A percentile compares a stretch with the other conserved stretches of the same genome.
Conservation (phyloP, 1,284 basidiomycete genomes). For the Inonotus hispidus region DNA sequence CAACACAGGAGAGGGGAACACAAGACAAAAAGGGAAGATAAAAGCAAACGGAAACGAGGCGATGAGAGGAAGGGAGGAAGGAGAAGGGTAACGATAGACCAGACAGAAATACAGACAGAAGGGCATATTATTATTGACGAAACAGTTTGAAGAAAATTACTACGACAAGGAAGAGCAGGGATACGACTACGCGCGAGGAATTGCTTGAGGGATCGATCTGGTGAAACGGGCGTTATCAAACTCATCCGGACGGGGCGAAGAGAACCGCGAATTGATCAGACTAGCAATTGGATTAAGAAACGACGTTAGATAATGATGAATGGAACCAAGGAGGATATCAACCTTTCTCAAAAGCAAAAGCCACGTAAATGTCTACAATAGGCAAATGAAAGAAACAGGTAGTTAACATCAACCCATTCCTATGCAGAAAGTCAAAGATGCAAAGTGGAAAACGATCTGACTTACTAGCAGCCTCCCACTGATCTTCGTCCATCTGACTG, state of each 20-base stretch:
- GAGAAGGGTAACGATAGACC: background rate
- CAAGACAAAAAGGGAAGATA: background rate
- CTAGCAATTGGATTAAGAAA: background rate
- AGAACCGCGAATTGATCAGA: background rate
- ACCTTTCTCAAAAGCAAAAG: slow-evolving; percentile 75
- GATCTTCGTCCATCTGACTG: slow-evolving; percentile 86
- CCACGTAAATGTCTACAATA: slow-evolving; percentile 71
- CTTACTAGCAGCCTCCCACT: slow-evolving; percentile 96
- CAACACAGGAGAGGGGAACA: background rate
- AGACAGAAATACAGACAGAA: background rate
- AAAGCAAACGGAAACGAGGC: background rate
- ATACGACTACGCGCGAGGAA: background rate
- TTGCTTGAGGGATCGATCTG: background rate
- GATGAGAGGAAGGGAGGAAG: background rate
- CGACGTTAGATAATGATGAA: background rate
- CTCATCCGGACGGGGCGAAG: background rate
- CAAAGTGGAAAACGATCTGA: slow-evolving; percentile 22
- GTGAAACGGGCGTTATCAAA: background rate
- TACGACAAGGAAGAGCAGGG: background rate
- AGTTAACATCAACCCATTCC: background rate
- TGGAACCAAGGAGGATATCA: slow-evolving; percentile 24
- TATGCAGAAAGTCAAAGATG: background rate
- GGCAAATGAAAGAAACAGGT: background rate
- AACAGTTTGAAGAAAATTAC: no score
- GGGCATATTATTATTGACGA: no score